Base-by-base conservation (phyloP, 257 asterid genomes). In the Leonotis leonurus region DNA sequence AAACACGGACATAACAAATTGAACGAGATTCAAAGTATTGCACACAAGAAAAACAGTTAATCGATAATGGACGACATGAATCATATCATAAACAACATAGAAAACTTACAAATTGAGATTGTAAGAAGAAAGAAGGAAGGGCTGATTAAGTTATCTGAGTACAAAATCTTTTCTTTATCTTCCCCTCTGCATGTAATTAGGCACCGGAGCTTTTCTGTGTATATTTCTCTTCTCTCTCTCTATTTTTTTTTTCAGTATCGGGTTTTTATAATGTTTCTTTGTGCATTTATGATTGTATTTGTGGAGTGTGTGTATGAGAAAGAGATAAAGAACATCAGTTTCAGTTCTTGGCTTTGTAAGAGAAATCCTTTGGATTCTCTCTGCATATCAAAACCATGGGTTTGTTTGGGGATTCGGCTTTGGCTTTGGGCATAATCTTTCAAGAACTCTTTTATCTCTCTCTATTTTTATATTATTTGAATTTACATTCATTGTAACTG, bases 341-440 rank as follows among this genome's bases (percentile, higher is more conserved):
- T 68, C 39, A 72, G 67, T 59, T 64, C 35, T 45, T 60, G 32
- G 74, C 62, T 63, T 56, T 53, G 77, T 48, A 63, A 56, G 77
- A 70, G 78, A 72, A 78, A 71, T 74, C 80, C 80, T 71, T 73
- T 70, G 82, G 84, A 78, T 75, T 81, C 80, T 79, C 84, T 67
- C 78, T 80, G 82, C 73, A 78, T 76, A 82, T 84, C 82, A 82
- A 77, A 78, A 79, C 85, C 77, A 68, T 66, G 63, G 60, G 58
- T 56, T 52, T 71, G 73, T 50, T 71, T 77, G 61, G 40, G 73
- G 78, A 44, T 65, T 71, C 33, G 69, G 77, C 70, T 70, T 73
- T 50, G 43, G 49, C 68, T 69, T 40, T 22, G 75, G 80, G 83
- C 85, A 73, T 78, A 76, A 72, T 53, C 78, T 70, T 64, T 67